Conservation (phyloP, 495 filamentous ascomycete species). For the Extremus antarcticus region DNA sequence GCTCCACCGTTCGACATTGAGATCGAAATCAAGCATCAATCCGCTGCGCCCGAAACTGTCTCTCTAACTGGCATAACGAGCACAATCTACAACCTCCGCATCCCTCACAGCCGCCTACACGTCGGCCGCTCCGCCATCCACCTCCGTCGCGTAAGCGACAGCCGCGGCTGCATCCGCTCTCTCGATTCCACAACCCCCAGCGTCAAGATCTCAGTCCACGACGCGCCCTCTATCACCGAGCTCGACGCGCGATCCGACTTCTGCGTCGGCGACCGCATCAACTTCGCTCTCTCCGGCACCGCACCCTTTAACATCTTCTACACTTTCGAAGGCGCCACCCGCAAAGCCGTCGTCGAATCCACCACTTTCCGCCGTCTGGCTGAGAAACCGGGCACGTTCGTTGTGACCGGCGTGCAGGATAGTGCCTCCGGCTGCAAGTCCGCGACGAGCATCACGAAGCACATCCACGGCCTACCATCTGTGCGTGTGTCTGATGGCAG, state of each 20-base stretch:
- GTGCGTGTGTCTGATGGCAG: slow-evolving; percentile 77
- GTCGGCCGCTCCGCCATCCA: slow-evolving; percentile 76
- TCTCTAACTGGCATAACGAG: slow-evolving; percentile 64
- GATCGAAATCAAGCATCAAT: slow-evolving; percentile 83
- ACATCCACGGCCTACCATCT: slow-evolving; percentile 82
- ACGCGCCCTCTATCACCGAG: slow-evolving; percentile 78
- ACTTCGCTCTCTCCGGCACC: slow-evolving; percentile 77
- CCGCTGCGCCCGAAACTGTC: slow-evolving; percentile 66
- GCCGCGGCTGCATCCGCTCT: slow-evolving; percentile 67
- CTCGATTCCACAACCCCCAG: slow-evolving; percentile 52
- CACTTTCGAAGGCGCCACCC: slow-evolving; percentile 63
- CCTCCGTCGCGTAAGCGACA: slow-evolving; percentile 79
- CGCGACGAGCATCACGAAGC: slow-evolving; percentile 59
- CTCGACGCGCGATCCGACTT: slow-evolving; percentile 81
- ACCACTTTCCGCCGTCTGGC: slow-evolving; percentile 85
- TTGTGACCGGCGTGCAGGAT: slow-evolving; percentile 74
- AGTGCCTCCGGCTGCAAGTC: slow-evolving; percentile 74
- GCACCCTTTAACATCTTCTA: slow-evolving; percentile 91
- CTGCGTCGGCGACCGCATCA: slow-evolving; percentile 88
- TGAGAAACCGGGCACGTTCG: slow-evolving; percentile 77
- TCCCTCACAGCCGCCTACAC: slow-evolving; percentile 70
- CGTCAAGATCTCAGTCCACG: slow-evolving; percentile 78
- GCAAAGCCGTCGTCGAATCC: slow-evolving; percentile 64
- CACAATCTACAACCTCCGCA: slow-evolving; percentile 62
- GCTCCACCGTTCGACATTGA: slow-evolving; percentile 83